Evolutionary conservation across 2,329 filamentous ascomycete genomes (phyloP).

Genomic region (Penicillium rolfsii): DNA sequence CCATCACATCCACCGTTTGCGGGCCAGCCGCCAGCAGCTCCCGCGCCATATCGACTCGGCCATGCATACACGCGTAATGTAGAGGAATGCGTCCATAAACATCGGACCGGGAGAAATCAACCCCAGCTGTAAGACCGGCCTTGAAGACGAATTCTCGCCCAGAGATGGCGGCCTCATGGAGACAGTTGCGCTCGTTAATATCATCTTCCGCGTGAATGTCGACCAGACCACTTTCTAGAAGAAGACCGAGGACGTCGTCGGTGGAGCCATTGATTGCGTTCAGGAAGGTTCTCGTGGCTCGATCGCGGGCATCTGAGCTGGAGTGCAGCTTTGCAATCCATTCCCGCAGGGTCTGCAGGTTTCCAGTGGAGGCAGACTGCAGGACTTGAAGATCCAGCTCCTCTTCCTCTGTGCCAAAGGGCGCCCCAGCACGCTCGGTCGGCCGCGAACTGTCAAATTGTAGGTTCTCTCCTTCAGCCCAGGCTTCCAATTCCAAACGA

Average conservation of each 20-base stretch:
- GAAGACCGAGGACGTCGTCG: slow-evolving; percentile 70
- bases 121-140: slow-evolving; percentile 72
- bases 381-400: slow-evolving; percentile 87
- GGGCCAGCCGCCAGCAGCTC: slow-evolving; percentile 70
- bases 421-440: slow-evolving; percentile 42
- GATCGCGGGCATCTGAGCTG: slow-evolving; percentile 67
- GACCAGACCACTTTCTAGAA: slow-evolving; percentile 80
- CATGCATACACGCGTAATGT: slow-evolving; percentile 96
- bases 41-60: slow-evolving; percentile 79
- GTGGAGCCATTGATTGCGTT: slow-evolving; percentile 86
- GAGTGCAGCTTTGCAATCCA: slow-evolving; percentile 72
- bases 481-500: slow-evolving; percentile 89
- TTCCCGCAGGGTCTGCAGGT: slow-evolving; percentile 75
- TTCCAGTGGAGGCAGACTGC: slow-evolving; percentile 80
- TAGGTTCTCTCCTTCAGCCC: slow-evolving; percentile 95
- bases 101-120: slow-evolving; percentile 79
- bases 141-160: slow-evolving; percentile 78
- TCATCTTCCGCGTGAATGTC: slow-evolving; percentile 94
- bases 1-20: slow-evolving; percentile 80
- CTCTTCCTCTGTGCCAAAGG: slow-evolving; percentile 74
- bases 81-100: slow-evolving; percentile 92
- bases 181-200: slow-evolving; percentile 94
- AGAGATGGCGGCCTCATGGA: slow-evolving; percentile 96
- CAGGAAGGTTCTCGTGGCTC: slow-evolving; percentile 86
- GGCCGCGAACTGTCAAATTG: slow-evolving; percentile 66